phyloP scores from a whole-genome alignment of 805 yeast genomes.

The Candida yuanshanica region DNA sequence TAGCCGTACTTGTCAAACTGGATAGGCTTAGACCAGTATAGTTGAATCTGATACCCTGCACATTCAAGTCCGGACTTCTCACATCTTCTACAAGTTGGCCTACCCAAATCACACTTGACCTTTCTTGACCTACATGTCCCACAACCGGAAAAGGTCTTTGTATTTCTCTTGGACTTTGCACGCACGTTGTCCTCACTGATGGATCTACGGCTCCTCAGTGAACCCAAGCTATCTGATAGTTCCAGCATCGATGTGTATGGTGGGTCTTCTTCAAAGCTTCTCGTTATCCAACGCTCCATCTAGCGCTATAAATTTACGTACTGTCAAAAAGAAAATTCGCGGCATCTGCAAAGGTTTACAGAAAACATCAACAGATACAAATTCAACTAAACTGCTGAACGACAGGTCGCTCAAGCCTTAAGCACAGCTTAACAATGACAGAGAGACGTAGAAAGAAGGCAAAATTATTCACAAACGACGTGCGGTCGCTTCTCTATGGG shows the following conservation, averaged over 20 bases:
- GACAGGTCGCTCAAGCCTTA: background rate
- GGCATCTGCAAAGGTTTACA: too few relatives aligned
- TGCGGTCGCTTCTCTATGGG: conserved; percentile 59
- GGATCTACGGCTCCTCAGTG: background rate
- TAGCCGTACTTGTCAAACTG: conserved; percentile 42
- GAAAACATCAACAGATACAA: background rate
- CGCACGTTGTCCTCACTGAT: background rate
- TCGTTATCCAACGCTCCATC: too few relatives aligned
- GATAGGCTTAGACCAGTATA: conserved; percentile 65
- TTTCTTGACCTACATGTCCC: conserved; percentile 81
- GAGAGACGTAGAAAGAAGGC: conserved; percentile 32
- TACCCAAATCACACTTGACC: conserved; percentile 70
- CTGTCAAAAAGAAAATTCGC: background rate
- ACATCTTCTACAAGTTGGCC: conserved; percentile 72
- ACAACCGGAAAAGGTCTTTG: conserved; percentile 82
- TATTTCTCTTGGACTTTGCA: conserved; percentile 29
- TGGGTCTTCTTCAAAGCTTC: too few relatives aligned
- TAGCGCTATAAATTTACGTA: too few relatives aligned
- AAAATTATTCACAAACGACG: conserved; percentile 42
- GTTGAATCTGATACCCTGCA: conserved; percentile 77
- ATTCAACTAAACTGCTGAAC: background rate
- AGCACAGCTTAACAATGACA: conserved; percentile 2
- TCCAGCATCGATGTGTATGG: too few relatives aligned
- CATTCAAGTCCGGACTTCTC: conserved; percentile 60
- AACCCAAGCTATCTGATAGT: background rate